These are phyloP conservation scores for Actinidia arguta DNA, from an alignment of 179 eudicot species.

Conservation along the genomic window DNA sequence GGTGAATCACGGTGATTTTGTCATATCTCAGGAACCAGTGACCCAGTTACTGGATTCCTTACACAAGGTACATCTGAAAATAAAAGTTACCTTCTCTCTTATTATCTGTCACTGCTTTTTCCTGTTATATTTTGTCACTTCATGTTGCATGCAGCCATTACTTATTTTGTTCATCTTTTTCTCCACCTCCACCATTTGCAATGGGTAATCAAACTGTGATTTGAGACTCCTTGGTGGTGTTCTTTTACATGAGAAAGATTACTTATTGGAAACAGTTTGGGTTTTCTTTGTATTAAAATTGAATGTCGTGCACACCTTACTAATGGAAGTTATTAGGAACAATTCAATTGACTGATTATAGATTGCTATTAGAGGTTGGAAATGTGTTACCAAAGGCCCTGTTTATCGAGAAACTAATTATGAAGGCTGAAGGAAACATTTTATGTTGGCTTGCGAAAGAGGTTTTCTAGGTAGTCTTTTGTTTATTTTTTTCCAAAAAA, in stretches of 20 bases:
- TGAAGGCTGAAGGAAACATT: background rate
- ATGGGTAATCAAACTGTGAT: too few species aligned
- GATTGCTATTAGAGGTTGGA: background rate
- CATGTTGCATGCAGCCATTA: background rate
- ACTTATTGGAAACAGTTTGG: too few species aligned
- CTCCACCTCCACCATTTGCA: too few species aligned
- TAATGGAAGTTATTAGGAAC: background rate
- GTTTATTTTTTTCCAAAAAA: background rate
- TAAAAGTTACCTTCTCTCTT: constrained; percentile 10
- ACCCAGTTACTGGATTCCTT: constrained; percentile 55
- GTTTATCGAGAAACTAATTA: too few species aligned
- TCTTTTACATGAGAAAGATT: too few species aligned
- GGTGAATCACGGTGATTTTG: constrained; percentile 66
- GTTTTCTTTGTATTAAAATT: too few species aligned
- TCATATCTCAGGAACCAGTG: constrained; percentile 66
- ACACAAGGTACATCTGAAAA: constrained; percentile 57
- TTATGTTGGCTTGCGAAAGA: background rate
- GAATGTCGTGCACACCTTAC: background rate
- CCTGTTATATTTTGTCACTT: background rate
- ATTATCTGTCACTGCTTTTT: background rate
- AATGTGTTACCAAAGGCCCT: background rate
- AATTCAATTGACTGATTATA: background rate
- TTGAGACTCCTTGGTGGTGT: too few species aligned
- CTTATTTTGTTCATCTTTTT: too few species aligned
- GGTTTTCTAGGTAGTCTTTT: too few species aligned